Evolutionary conservation across 345 rosid species (phyloP), one percentile per base, ranked within the genome.

Genomic region (Citrus trifoliata): DNA sequence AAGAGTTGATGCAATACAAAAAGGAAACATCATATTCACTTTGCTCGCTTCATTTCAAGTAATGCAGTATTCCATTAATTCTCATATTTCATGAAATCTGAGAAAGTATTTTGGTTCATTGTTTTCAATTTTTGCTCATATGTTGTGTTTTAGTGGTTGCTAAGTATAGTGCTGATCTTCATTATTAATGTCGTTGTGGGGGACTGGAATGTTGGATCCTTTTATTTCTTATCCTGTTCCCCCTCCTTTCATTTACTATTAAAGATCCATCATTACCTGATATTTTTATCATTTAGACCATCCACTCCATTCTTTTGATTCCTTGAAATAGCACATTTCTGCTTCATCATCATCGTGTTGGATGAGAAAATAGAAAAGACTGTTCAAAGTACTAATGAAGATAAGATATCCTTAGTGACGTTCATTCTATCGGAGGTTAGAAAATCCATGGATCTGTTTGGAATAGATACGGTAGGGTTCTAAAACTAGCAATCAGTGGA

Each of bases 1-100:
- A 77, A 86, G 88, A 83, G 99, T 94, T 79, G 93, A 94, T 83
- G 99, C 99, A 58, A 75, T 94, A 80, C 99, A 94, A 70, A 93
- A 91, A 77, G 98, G 99, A 80, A 89, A 85, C n/a, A 70, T 90
- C 56, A 75, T 93, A 76, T 96, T 96, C 90, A 91, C 89, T 24
- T 82, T 96, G 88, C 28, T 93, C 32, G 97, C 97, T 72, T 97
- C 99, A 70, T 97, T 97, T 86, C 95, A 97, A 92, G 99, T 97
- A 76, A 53, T 70, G 76, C 56, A 28, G 33, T 27, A 69, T 63
- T 64, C 66, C 68, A 6, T 78, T 81, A 51, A 60, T 79, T 76
- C 56, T 6, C 38, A 76, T 51, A 35, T 74, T 60, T 14, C 42
- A 28, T 30, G 33, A 28, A 48, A 68, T 53, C 79, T 37, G 55